Evolutionary conservation across 306 rosid species (phyloP), one percentile per base, ranked within the genome.

Genomic region (Cucurbita moschata): DNA sequence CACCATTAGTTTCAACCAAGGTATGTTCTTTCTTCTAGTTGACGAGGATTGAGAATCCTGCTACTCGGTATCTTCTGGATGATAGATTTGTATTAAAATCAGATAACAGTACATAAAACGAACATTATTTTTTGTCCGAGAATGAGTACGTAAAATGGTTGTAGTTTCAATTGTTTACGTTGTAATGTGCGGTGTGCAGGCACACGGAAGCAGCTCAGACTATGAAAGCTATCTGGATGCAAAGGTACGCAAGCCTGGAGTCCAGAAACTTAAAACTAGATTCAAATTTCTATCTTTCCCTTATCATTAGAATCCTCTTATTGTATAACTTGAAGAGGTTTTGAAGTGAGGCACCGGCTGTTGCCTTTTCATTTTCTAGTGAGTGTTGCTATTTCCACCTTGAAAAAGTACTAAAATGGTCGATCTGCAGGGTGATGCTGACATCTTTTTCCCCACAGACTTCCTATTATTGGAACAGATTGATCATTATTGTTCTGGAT

Each of bases 1-100:
- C 98, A 76, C 98, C 97, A 10, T 78, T 94, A 83, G 98, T 90
- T 85, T 88, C 98, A 81, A 90, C 94, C 73, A 90, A 93, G 86
- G 97, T 87, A 92, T 69, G 69, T 35, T 77, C 59, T 63, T 80
- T 59, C 52, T 76, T 11, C 2, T 16, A 56, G 40, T 43, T 52
- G 16, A 21, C 9, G 21, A 19, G 19, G 21, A 35, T 79, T 55
- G 53, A 46, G 10, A 19, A 10, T 19, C 18, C 54, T 14, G 59
- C 53, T 65, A 38, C 53, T 10, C 1, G 53, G 16, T 3, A 66
- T 49, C 74, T 49, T 21, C 16, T 5, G 18, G 73, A 50, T 50
- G 54, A 5, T 50, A 49, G 53, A 4, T 13, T 12, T 49, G 2
- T 13, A 4, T 2, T 30, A 30, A 30, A 30, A 30, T 30, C 35